Evolutionary conservation across 2,329 filamentous ascomycete species (phyloP), one percentile per base, ranked within the genome.

Genomic region (Xylariaceae sp.): DNA sequence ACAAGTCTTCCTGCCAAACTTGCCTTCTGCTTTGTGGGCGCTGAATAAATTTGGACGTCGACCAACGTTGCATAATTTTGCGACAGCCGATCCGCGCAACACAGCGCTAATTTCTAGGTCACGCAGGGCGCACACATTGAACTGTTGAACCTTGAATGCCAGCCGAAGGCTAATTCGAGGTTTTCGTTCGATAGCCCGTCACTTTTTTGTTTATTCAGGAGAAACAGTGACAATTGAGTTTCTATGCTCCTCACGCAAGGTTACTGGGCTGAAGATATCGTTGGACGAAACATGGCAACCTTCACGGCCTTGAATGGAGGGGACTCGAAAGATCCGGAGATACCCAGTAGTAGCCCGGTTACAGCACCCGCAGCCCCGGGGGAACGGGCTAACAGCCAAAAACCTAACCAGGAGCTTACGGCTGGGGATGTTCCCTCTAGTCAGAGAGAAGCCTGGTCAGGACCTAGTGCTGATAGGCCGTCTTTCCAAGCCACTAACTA

Each of bases 391-490:
- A 49, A 43, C 50, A 56, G 54, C 50, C 61, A 65, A 42, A 47
- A 49, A 21, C 40, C 54, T 64, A 63, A 61, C 48, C 63, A 69
- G 20, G 70, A 71, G 50, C 50, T 63, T 16, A 65, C 60, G 37
- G 56, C 64, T 43, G 62, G 60, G 50, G 62, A 74, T 63, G 41
- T 37, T 19, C 50, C 67, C 9, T 45, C 63, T 21, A 68, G 61
- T 32, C 71, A 73, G 21, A 67, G 67, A 48, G 79, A 80, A 12
- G 73, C 73, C 49, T 79, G 79, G 75, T 68, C 76, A 26, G 69
- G 66, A 3, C 70, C 76, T 19, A 73, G 68, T 44, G 64, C 71
- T 41, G 80, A 83, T 3, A 72, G 77, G 50, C 67, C 75, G 37
- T 65, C 74, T 16, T 76, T 77, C 59, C 74, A 75, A 48, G 67